Conservation (phyloP, 1,284 basidiomycete genomes). For the Anthracocystis panici-leucophaei region DNA sequence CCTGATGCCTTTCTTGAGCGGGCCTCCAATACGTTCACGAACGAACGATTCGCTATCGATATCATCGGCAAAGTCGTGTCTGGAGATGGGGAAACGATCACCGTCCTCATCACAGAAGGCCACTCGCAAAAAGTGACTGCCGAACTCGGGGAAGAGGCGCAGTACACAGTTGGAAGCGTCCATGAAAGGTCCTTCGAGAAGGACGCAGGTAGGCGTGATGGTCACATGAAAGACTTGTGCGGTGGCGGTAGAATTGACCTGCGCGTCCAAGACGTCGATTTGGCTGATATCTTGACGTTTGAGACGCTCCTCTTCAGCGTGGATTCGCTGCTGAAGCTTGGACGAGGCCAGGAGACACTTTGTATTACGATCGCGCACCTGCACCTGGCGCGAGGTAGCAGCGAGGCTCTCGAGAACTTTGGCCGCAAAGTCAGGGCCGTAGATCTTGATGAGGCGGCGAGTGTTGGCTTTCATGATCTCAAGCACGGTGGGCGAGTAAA, state of each 20-base stretch:
- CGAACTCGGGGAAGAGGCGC: constrained; percentile 34
- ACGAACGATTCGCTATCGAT: constrained; percentile 40
- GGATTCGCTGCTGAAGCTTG: constrained; percentile 22
- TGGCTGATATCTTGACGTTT: constrained; percentile 11
- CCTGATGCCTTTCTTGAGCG: constrained; percentile 31
- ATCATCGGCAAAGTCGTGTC: constrained; percentile 29
- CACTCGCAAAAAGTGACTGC: constrained; percentile 32
- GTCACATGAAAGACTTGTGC: constrained; percentile 37
- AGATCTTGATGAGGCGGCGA: constrained; percentile 13
- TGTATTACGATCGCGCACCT: constrained; percentile 25
- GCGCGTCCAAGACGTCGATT: constrained; percentile 4
- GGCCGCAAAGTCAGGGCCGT: constrained; percentile 19
- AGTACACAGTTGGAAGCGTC: constrained; percentile 39
- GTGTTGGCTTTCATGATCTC: constrained; percentile 24
- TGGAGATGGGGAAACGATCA: constrained; percentile 37
- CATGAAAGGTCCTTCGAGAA: constrained; percentile 36
- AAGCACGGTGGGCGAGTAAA: constrained; percentile 29
- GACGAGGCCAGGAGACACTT: constrained; percentile 22
- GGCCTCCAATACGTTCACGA: constrained; percentile 29
- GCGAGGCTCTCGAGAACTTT: constrained; percentile 27
- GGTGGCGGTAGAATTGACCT: constrained; percentile 16
- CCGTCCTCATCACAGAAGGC: constrained; percentile 41
- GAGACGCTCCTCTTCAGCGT: constrained; percentile 18
- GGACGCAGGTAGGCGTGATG: constrained; percentile 26
- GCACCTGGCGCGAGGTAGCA: constrained; percentile 14